Percentiles rank a stretch among this genome's conserved stretches.
Conservation (phyloP, 129 eudicot genomes). For the Saussurea involucrata region DNA sequence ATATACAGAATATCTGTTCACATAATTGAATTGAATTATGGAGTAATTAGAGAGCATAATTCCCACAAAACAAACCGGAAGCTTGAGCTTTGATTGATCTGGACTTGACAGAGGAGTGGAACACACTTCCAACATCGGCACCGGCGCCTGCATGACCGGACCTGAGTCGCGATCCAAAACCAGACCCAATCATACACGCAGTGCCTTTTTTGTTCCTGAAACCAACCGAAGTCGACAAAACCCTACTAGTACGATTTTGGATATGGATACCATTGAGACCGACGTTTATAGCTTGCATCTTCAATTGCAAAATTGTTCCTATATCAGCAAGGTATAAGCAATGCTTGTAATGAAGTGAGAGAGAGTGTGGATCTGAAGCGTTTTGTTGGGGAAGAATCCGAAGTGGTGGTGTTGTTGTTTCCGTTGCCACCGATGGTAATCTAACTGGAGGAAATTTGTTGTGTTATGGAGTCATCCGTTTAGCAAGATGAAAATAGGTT, state of each 20-base stretch:
- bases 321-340: slow-evolving; percentile 17
- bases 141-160: slow-evolving; percentile 34
- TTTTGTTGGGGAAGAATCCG: slow-evolving; percentile 8
- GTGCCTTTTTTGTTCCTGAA: slow-evolving; percentile 7
- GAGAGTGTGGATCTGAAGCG: slow-evolving; percentile 16
- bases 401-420: slow-evolving; percentile 21
- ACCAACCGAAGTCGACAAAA: slow-evolving; percentile 25
- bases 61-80: slow-evolving; percentile 39
- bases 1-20: neutral
- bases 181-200: slow-evolving; percentile 18
- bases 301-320: neutral
- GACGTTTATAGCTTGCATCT: slow-evolving; percentile 59
- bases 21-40: neutral
- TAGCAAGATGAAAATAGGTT: neutral
- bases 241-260: slow-evolving; percentile 33
- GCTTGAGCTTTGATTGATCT: slow-evolving; percentile 82
- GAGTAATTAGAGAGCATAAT: neutral
- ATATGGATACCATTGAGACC: slow-evolving; percentile 31
- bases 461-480: neutral
- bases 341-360: neutral
- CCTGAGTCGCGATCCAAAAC: slow-evolving; percentile 29
- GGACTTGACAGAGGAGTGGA: slow-evolving; percentile 47
- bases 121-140: slow-evolving; percentile 24
- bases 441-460: neutral
- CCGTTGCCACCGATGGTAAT: slow-evolving; percentile 32